Conservation (phyloP, 768 basidiomycete genomes). For the Lactarius tabidus region DNA sequence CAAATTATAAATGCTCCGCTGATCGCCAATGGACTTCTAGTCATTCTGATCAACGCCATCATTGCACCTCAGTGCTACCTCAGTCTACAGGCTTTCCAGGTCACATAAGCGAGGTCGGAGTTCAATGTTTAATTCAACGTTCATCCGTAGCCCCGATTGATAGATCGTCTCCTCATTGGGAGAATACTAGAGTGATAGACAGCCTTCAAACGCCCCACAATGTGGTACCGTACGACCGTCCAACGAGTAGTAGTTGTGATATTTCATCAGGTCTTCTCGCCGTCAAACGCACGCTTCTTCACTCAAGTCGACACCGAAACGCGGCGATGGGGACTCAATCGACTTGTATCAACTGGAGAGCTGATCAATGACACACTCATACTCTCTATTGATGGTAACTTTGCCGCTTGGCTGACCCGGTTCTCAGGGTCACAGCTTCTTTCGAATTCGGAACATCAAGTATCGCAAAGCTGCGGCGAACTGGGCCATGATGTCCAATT, state of each 20-base stretch:
- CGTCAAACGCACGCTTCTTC: background rate
- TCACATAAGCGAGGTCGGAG: too few species aligned
- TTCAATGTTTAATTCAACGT: background rate
- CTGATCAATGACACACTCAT: background rate
- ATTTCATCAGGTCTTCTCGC: background rate
- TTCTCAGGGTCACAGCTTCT: background rate
- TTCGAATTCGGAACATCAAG: background rate
- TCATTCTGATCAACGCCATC: too few species aligned
- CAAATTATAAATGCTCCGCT: background rate
- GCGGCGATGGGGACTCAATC: background rate
- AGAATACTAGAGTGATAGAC: background rate
- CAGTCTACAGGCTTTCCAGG: too few species aligned
- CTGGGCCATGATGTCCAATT: background rate
- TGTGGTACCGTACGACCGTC: background rate
- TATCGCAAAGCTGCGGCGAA: background rate
- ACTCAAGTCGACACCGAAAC: background rate
- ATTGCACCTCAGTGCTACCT: too few species aligned
- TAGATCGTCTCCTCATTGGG: background rate
- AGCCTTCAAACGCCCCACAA: too few species aligned
- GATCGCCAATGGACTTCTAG: too few species aligned
- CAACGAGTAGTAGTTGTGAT: background rate
- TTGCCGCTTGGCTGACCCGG: background rate
- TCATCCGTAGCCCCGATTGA: background rate
- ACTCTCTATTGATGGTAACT: background rate
- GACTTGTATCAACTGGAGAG: background rate